Conservation (phyloP, 352 stramenopile species). For the Globisporangium polare region DNA sequence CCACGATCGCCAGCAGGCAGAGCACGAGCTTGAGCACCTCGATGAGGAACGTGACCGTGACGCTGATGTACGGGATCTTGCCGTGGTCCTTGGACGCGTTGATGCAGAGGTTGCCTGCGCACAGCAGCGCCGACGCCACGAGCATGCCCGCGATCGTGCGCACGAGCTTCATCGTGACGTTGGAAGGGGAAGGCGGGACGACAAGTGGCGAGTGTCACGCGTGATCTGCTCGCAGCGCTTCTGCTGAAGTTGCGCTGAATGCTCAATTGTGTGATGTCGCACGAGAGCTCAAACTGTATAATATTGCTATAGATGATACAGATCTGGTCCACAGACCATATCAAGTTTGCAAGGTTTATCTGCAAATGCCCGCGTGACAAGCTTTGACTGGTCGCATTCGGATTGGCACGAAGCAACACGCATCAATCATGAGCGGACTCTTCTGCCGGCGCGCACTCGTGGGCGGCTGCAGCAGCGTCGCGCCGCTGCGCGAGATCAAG, state of each 20-base stretch:
- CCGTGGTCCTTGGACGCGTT: conserved; percentile 77
- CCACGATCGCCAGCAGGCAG: conserved; percentile 38
- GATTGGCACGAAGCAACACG: background rate
- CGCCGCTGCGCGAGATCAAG: conserved; percentile 44
- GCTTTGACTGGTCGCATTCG: conserved; percentile 1
- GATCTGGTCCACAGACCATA: no score
- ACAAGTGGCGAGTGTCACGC: background rate
- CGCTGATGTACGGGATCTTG: conserved; percentile 77
- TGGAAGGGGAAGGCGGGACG: background rate
- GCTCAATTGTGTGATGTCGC: background rate
- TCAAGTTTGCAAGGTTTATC: no score
- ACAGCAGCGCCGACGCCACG: conserved; percentile 61
- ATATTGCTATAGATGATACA: no score
- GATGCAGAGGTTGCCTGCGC: conserved; percentile 80
- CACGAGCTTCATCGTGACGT: conserved; percentile 32
- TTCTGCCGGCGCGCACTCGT: conserved; percentile 11
- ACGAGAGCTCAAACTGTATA: no score
- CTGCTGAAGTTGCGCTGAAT: background rate
- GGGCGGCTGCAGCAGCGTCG: conserved; percentile 3
- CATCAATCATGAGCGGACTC: conserved; percentile 21
- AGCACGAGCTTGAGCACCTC: conserved; percentile 77
- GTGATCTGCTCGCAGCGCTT: background rate
- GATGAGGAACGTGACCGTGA: conserved; percentile 82
- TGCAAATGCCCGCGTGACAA: no score
- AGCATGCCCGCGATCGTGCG: conserved; percentile 64